phyloP scores from a whole-genome alignment of 2,329 filamentous ascomycete genomes.

The Aspergillus caelatus region DNA sequence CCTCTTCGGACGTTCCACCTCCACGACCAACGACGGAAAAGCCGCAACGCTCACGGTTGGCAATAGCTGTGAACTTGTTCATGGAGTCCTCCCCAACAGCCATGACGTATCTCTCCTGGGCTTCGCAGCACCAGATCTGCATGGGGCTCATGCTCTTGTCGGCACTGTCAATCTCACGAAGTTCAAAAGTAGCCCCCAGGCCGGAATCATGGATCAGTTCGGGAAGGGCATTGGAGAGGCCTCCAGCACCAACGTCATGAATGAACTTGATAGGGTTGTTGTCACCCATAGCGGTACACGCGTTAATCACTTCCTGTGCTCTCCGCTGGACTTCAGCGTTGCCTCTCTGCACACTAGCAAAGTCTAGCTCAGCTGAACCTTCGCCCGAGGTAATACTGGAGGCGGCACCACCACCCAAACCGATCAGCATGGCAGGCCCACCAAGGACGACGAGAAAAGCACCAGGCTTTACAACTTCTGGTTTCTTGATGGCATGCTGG shows the following conservation, averaged over 20 bases:
- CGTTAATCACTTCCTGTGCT: slow-evolving; percentile 97
- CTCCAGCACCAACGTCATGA: slow-evolving; percentile 94
- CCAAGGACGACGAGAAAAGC: slow-evolving; percentile 91
- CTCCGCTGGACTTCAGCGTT: slow-evolving; percentile 96
- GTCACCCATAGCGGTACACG: slow-evolving; percentile 80
- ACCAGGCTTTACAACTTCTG: slow-evolving; percentile 77
- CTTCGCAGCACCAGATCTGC: slow-evolving; percentile 97
- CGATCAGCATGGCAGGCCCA: slow-evolving; percentile 96
- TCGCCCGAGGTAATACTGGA: slow-evolving; percentile 89
- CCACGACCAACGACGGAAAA: slow-evolving; percentile 90
- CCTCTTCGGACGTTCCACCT: slow-evolving; percentile 63
- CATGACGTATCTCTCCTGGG: slow-evolving; percentile 94
- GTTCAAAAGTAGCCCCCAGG: slow-evolving; percentile 86
- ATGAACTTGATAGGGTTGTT: slow-evolving; percentile 94
- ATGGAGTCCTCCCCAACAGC: slow-evolving; percentile 80
- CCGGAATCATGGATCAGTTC: slow-evolving; percentile 92
- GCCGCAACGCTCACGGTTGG: slow-evolving; percentile 81
- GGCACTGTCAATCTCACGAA: slow-evolving; percentile 89
- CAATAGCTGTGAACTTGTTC: slow-evolving; percentile 70
- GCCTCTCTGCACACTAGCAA: slow-evolving; percentile 93
- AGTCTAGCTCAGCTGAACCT: slow-evolving; percentile 88
- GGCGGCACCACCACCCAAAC: slow-evolving; percentile 90
- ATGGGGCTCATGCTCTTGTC: slow-evolving; percentile 92
- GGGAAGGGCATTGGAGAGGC: slow-evolving; percentile 79
- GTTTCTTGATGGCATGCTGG: slow-evolving; percentile 84